Evolutionary conservation across 208 protist species (phyloP), one percentile per base, ranked within the genome.

Genomic region (Leishmania major): DNA sequence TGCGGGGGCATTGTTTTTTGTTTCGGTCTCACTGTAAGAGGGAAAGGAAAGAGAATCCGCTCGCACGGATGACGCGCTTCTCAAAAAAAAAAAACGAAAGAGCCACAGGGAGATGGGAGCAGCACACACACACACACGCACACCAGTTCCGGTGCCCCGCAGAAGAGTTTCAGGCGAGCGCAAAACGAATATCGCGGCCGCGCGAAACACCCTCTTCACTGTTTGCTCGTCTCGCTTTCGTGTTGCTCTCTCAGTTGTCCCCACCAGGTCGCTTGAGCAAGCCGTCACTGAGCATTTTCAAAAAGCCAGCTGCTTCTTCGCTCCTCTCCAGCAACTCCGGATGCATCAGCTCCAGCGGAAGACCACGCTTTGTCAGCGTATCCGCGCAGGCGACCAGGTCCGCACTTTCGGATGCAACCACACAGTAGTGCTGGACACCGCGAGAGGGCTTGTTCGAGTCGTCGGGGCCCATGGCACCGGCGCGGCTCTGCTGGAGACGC

Each of bases 321-420:
- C 89, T 89, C 37, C 64, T 55, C 43, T 80, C 51, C 35, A 97
- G 73, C 64, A 95, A 77, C 73, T 96, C 88, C 0, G 94, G 92
- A 53, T 89, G 81, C 45, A 87, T 72, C 43, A 97, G 88, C 80
- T 97, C 92, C 67, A 96, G 81, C 72, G 94, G 91, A 40, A 97
- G 66, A 0, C 94, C 94, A 4, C 90, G 89, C 83, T 92, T 94
- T 75, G 83, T 82, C 71, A 91, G 40, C 3, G 87, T 83, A 67
- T 96, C 93, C 0, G 76, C 79, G 59, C 88, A 93, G 19, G 75
- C 79, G 35, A 85, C 82, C 43, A 96, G 80, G 80, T 96, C 94
- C 2, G 75, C 47, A 43, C 85, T 83, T 51, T 95, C 94, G 0
- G 91, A 89, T 25, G 94, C 92, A 75, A 96, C 82, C 17, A 95